phyloP scores from a whole-genome alignment of 495 filamentous ascomycete species.

The Annulohypoxylon bovei region DNA sequence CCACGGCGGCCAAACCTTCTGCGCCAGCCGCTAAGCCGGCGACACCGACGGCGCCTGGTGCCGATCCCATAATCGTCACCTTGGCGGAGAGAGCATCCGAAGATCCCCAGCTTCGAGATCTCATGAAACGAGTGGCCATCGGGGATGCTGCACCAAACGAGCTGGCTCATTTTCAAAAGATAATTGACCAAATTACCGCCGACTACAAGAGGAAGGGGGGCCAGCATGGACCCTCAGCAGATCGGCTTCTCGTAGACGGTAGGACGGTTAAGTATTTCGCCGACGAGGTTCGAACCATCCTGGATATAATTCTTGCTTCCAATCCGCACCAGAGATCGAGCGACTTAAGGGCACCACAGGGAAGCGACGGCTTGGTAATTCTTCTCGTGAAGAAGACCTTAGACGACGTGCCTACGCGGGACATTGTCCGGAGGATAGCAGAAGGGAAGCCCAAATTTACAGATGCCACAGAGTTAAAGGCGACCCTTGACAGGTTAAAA shows the following conservation, averaged over 20 bases:
- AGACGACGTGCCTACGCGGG: constrained; percentile 50
- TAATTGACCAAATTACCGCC: constrained; percentile 88
- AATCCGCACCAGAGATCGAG: constrained; percentile 57
- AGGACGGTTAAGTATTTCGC: constrained; percentile 59
- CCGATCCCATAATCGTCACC: constrained; percentile 94
- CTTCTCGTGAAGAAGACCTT: constrained; percentile 55
- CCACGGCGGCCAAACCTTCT: constrained; percentile 30
- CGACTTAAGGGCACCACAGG: constrained; percentile 52
- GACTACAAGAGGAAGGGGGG: constrained; percentile 57
- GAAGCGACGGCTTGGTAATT: constrained; percentile 56
- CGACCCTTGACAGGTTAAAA: constrained; percentile 49
- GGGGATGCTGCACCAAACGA: constrained; percentile 83
- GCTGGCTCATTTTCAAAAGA: constrained; percentile 86
- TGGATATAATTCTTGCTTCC: constrained; percentile 57
- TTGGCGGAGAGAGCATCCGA: constrained; percentile 86
- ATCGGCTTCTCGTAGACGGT: constrained; percentile 56
- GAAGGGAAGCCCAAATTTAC: constrained; percentile 53
- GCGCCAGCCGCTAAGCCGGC: constrained; percentile 43
- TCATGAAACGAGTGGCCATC: constrained; percentile 95
- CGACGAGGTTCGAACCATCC: constrained; percentile 58
- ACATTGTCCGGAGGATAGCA: constrained; percentile 54
- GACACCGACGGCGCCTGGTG: constrained; percentile 37
- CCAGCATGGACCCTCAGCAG: constrained; percentile 54
- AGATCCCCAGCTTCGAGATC: constrained; percentile 87
- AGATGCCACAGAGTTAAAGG: constrained; percentile 57